These are phyloP conservation scores for Lactarius vividus DNA, from an alignment of 768 basidiomycete genomes.

Conservation along the genomic window DNA sequence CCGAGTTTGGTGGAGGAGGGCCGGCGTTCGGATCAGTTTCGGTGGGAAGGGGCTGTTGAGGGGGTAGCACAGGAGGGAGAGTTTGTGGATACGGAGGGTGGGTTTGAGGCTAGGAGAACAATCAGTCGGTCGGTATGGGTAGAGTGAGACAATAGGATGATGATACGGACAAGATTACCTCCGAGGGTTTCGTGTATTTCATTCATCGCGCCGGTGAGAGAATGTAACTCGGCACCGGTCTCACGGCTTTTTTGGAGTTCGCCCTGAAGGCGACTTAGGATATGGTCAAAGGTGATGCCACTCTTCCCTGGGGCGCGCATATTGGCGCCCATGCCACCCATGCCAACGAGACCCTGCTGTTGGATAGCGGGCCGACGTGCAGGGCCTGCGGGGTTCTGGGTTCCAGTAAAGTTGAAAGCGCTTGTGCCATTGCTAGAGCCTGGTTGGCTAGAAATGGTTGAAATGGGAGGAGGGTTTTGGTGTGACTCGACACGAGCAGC, in stretches of 20 bases:
- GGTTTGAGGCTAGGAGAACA: constrained; percentile 50
- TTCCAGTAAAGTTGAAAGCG: constrained; percentile 44
- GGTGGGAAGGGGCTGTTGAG: constrained; percentile 32
- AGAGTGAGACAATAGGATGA: neutral
- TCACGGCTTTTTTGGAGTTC: constrained; percentile 96
- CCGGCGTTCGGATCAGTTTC: constrained; percentile 28
- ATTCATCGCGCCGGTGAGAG: constrained; percentile 71
- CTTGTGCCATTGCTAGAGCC: constrained; percentile 40
- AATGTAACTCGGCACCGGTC: constrained; percentile 82
- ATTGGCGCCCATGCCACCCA: constrained; percentile 75
- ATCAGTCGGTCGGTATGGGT: constrained; percentile 5
- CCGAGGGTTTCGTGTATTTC: constrained; percentile 93
- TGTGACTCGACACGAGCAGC: constrained; percentile 70
- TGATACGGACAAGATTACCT: constrained; percentile 65
- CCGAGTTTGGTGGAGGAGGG: constrained; percentile 32
- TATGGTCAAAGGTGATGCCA: constrained; percentile 89
- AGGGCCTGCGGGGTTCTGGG: constrained; percentile 36
- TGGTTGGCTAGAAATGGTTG: constrained; percentile 37
- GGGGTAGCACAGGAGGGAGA: constrained; percentile 58
- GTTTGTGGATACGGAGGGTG: constrained; percentile 60
- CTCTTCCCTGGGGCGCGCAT: constrained; percentile 76
- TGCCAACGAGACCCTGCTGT: constrained; percentile 60
- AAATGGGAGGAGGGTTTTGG: constrained; percentile 40
- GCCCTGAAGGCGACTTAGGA: constrained; percentile 81
- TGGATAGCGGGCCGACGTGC: constrained; percentile 54